Conservation (phyloP, 129 eudicot species). For the Tagetes erecta region DNA sequence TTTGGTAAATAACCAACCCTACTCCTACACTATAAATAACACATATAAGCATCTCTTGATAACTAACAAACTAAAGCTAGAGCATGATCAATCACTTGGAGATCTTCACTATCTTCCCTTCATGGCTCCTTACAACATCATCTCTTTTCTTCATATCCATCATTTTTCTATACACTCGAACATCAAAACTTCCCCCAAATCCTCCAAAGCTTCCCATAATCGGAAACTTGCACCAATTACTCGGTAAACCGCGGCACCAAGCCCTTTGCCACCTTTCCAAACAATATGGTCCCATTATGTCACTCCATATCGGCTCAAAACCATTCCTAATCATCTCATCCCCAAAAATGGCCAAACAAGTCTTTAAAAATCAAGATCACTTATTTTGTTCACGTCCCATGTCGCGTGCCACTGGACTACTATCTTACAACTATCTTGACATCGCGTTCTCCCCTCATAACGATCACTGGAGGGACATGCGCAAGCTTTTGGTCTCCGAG, state of each 20-base stretch:
- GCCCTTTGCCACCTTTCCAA: not conserved
- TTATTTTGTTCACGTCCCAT: not conserved
- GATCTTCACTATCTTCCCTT: conserved; percentile 3
- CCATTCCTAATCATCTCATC: conserved; percentile 1
- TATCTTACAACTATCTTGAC: conserved; percentile 8
- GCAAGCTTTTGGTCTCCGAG: conserved; percentile 7
- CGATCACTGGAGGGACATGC: conserved; percentile 5
- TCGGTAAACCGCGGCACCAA: not conserved
- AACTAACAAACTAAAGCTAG: not conserved
- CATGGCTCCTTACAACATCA: not conserved
- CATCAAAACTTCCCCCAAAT: conserved; percentile 4
- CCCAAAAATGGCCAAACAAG: conserved; percentile 10
- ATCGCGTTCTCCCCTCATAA: conserved; percentile 10
- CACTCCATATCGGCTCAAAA: conserved; percentile 2
- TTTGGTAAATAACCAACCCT: not conserved
- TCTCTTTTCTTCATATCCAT: not conserved
- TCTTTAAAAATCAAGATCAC: not conserved
- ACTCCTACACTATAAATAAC: not conserved
- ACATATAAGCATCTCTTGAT: not conserved
- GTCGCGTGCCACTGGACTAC: not conserved
- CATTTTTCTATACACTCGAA: not conserved
- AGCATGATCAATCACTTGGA: not conserved
- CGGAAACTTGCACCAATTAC: not conserved
- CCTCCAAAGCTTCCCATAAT: conserved; percentile 8
- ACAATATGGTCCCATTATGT: conserved; percentile 7